Evolutionary conservation across 2,329 filamentous ascomycete genomes (phyloP).

Genomic region (Dothideomycetes sp.): DNA sequence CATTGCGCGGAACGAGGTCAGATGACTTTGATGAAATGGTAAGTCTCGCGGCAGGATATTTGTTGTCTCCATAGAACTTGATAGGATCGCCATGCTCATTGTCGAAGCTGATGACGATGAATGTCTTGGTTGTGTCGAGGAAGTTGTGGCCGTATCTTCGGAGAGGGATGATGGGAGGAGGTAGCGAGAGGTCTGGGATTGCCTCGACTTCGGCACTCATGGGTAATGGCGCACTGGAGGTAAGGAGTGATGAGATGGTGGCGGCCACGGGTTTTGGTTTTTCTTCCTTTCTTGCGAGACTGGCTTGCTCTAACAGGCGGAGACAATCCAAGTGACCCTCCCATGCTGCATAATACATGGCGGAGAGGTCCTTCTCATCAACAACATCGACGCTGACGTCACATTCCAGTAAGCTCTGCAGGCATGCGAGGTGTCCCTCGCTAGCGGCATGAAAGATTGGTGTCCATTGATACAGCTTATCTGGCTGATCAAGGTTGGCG

Average conservation of each 20-base stretch:
- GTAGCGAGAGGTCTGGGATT: slow-evolving; percentile 83
- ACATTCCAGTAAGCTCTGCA: slow-evolving; percentile 69
- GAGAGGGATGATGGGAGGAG: slow-evolving; percentile 90
- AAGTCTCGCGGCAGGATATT: slow-evolving; percentile 86
- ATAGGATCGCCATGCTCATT: slow-evolving; percentile 63
- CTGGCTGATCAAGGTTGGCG: slow-evolving; percentile 80
- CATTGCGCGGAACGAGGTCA: slow-evolving; percentile 90
- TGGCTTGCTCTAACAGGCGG: slow-evolving; percentile 60
- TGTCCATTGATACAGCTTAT: slow-evolving; percentile 97
- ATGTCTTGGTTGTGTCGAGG: slow-evolving; percentile 82
- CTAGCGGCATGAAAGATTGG: slow-evolving; percentile 92
- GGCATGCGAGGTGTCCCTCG: slow-evolving; percentile 83
- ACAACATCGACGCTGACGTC: slow-evolving; percentile 68
- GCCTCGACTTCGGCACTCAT: slow-evolving; percentile 70
- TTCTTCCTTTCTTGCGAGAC: slow-evolving; percentile 19
- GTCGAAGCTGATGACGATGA: slow-evolving; percentile 85
- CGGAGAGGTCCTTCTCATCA: slow-evolving; percentile 86
- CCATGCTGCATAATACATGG: slow-evolving; percentile 98
- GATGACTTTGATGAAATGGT: slow-evolving; percentile 96
- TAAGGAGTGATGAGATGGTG: slow-evolving; percentile 14
- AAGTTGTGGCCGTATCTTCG: slow-evolving; percentile 97
- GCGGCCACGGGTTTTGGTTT: slow-evolving; percentile 30
- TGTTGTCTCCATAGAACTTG: slow-evolving; percentile 92
- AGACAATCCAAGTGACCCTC: slow-evolving; percentile 94
- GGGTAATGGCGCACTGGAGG: slow-evolving; percentile 26